Conservation (phyloP, 176 grass and related monocot species). For the Stipa capillata region DNA sequence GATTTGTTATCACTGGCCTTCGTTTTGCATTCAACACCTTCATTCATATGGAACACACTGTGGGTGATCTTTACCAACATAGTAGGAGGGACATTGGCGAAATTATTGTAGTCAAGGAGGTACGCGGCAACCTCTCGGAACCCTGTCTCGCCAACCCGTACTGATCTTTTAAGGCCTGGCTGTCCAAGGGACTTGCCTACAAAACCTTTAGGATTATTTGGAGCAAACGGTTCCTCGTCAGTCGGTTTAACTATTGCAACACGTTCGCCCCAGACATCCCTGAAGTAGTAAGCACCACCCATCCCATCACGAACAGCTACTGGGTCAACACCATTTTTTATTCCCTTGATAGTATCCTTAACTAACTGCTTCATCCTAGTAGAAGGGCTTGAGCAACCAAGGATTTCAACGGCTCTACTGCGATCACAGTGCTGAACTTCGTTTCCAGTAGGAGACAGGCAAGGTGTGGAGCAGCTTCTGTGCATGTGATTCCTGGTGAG, state of each 20-base stretch:
- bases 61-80: constrained; percentile 67
- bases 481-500: constrained; percentile 59
- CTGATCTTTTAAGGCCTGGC: constrained; percentile 66
- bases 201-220: constrained; percentile 71
- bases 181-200: constrained; percentile 56
- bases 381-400: constrained; percentile 44
- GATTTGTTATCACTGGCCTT: not conserved
- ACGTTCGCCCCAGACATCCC: constrained; percentile 39
- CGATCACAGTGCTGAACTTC: constrained; percentile 35
- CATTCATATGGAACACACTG: constrained; percentile 53
- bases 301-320: constrained; percentile 44
- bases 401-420: constrained; percentile 46
- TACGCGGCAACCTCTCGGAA: constrained; percentile 54
- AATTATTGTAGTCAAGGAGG: constrained; percentile 52
- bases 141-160: constrained; percentile 67
- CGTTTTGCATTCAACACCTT: constrained; percentile 17
- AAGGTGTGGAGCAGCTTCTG: constrained; percentile 51
- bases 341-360: constrained; percentile 44
- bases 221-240: no score
- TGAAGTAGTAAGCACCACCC: constrained; percentile 67
- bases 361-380: constrained; percentile 45
- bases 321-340: constrained; percentile 40
- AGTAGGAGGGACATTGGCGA: constrained; percentile 63
- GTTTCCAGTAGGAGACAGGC: constrained; percentile 51
- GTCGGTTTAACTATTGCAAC: no score